Evolutionary conservation across 805 yeast genomes (phyloP), one percentile per base, ranked within the genome.

Genomic region (Cyberlindnera euphorbiiphila): DNA sequence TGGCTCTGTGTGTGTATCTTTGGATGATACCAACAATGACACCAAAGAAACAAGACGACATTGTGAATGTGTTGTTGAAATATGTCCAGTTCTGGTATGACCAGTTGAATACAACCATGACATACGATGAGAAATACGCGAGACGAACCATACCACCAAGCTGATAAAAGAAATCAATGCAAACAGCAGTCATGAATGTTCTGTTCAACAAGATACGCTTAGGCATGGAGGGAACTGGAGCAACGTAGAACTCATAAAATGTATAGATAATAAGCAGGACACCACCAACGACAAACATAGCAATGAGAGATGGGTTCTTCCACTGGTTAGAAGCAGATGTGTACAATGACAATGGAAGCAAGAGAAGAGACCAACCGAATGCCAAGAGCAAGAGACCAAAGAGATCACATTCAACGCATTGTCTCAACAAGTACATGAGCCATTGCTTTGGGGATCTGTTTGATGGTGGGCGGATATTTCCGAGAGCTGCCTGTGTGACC

Each of bases 271-370:
- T 55, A 38, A 68, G 49, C 6, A 67, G 39, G 4, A 59, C 40
- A 27, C 61, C 59, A 42, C 74, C 73, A 43, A 66, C 57, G 29
- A 64, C 58, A 17, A 66, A 46, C 72, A 68, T 65, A 21, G 66
- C 72, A 43, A 69, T 69, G 51, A 69, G 53, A 34, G 62, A 59
- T 15, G 69, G 68, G 41, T 62, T 62, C 11, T 42, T 46, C 61
- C 65, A 68, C 5, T 57, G 59, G 27, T 57, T 53, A 19, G 49
- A 41, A 14, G 68, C 69, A 29, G 54, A 36, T 0, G 56, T 21
- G 34, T 59, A 53, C 5, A 67, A 47, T 4, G 69, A 63, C 37
- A 63, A 60, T 20, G 72, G 72, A 23, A 67, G 54, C 32, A 67
- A 47, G 21, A 67, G 50, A 16, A 66, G 47, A 22, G 65, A 33